Evolutionary conservation across 768 basidiomycete genomes (phyloP).

Genomic region (Suillus sp.): DNA sequence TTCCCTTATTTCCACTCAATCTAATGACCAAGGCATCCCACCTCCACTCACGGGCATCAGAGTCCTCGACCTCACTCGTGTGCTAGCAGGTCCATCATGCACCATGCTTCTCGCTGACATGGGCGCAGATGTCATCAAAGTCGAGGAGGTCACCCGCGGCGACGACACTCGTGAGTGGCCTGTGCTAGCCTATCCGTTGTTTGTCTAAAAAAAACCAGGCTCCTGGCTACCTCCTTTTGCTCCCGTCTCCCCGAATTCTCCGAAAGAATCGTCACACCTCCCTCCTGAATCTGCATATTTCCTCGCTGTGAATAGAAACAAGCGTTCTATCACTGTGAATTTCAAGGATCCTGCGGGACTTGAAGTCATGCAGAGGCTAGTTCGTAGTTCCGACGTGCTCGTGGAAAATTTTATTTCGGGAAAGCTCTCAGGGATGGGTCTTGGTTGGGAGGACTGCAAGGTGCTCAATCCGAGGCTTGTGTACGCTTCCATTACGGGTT

Average conservation of each 20-base stretch:
- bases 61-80: slow-evolving; percentile 87
- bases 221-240: slow-evolving; percentile 69
- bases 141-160: slow-evolving; percentile 78
- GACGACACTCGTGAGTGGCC: slow-evolving; percentile 80
- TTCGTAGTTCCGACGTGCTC: slow-evolving; percentile 77
- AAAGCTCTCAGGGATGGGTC: slow-evolving; percentile 81
- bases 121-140: slow-evolving; percentile 92
- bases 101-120: slow-evolving; percentile 93
- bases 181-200: slow-evolving; percentile 14
- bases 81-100: slow-evolving; percentile 90
- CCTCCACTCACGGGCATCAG: slow-evolving; percentile 80
- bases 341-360: slow-evolving; percentile 80
- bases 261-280: slow-evolving; percentile 58
- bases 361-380: slow-evolving; percentile 69
- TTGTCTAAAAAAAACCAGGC: slow-evolving; percentile 41
- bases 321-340: slow-evolving; percentile 86
- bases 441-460: slow-evolving; percentile 82
- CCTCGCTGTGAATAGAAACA: slow-evolving; percentile 85
- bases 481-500: slow-evolving; percentile 89
- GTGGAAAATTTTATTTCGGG: slow-evolving; percentile 90
- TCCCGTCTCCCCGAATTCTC: slow-evolving; percentile 47
- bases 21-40: slow-evolving; percentile 49
- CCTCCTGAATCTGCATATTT: slow-evolving; percentile 95
- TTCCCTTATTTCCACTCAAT: slow-evolving; percentile 2
- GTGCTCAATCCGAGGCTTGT: slow-evolving; percentile 79